Evolutionary conservation across 1,284 basidiomycete genomes (phyloP).

Genomic region (Papiliotrema nemorosa): DNA sequence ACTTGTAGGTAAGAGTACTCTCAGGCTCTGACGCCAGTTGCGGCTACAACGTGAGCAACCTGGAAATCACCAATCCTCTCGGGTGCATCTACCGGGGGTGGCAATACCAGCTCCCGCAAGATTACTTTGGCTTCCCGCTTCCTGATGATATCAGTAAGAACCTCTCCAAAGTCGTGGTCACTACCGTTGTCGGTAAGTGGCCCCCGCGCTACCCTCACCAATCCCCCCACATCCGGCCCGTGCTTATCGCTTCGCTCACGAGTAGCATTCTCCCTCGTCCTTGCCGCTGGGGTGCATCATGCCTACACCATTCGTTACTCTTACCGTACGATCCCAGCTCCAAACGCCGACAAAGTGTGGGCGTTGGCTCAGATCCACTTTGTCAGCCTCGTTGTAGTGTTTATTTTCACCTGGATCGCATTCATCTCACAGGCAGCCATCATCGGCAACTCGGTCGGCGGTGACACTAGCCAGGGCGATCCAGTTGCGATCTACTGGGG

Average conservation of each 20-base stretch:
- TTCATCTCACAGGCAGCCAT: conserved; percentile 36
- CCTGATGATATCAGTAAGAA: conserved; percentile 30
- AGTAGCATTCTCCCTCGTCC: conserved; percentile 30
- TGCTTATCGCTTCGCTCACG: no score
- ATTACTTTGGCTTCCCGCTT: conserved; percentile 33
- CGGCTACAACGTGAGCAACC: conserved; percentile 37
- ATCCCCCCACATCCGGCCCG: neutral
- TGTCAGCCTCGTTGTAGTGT: conserved; percentile 27
- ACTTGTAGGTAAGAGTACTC: conserved; percentile 18
- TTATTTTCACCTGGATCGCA: conserved; percentile 36
- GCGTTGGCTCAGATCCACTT: conserved; percentile 29
- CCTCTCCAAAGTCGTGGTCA: conserved; percentile 24
- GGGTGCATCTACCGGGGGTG: conserved; percentile 35
- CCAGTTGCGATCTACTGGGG: conserved; percentile 33
- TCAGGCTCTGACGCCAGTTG: conserved; percentile 13
- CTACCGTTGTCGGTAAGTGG: conserved; percentile 15
- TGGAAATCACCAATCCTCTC: conserved; percentile 26
- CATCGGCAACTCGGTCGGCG: conserved; percentile 23
- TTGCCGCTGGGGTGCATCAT: conserved; percentile 26
- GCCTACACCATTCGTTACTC: conserved; percentile 37
- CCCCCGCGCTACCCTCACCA: neutral
- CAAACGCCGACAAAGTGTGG: conserved; percentile 35
- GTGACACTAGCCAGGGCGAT: conserved; percentile 3
- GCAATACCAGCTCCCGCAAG: conserved; percentile 27
- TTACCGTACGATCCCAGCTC: conserved; percentile 21